Percentiles rank a stretch among this genome's conserved stretches.
These are phyloP conservation scores for Penicillium waksmanii DNA, from an alignment of 495 filamentous ascomycete species.

Conservation along the genomic window DNA sequence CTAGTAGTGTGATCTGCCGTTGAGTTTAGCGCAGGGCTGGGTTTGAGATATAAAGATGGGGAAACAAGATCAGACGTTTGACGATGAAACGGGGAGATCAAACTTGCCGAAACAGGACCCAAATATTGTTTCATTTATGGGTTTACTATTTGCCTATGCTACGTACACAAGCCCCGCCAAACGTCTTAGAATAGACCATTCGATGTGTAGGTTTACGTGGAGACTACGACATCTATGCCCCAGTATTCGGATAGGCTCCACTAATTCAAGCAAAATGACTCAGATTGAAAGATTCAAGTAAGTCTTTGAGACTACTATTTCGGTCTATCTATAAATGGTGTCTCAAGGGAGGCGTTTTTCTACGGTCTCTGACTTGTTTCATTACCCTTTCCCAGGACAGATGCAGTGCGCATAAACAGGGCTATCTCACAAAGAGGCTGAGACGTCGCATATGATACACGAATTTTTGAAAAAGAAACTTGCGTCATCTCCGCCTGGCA, in stretches of 20 bases:
- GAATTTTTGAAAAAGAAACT: neutral
- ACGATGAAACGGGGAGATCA: slow-evolving; percentile 1
- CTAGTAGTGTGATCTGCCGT: no score
- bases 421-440: neutral
- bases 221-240: neutral
- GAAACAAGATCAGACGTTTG: neutral
- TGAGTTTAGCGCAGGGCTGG: neutral
- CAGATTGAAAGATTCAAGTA: neutral
- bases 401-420: neutral
- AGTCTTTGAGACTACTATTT: neutral
- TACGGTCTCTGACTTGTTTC: neutral
- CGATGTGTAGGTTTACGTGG: neutral
- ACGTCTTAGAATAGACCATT: neutral
- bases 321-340: neutral
- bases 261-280: neutral
- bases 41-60: neutral
- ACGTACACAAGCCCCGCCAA: neutral
- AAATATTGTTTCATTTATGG: neutral
- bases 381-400: no score
- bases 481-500: neutral
- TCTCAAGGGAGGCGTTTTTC: neutral
- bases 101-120: neutral
- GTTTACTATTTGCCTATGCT: neutral
- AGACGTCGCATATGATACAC: neutral
- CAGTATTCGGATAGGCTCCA: neutral